These are phyloP conservation scores for Saitoella complicata DNA, from an alignment of 805 yeast species.

Conservation along the genomic window DNA sequence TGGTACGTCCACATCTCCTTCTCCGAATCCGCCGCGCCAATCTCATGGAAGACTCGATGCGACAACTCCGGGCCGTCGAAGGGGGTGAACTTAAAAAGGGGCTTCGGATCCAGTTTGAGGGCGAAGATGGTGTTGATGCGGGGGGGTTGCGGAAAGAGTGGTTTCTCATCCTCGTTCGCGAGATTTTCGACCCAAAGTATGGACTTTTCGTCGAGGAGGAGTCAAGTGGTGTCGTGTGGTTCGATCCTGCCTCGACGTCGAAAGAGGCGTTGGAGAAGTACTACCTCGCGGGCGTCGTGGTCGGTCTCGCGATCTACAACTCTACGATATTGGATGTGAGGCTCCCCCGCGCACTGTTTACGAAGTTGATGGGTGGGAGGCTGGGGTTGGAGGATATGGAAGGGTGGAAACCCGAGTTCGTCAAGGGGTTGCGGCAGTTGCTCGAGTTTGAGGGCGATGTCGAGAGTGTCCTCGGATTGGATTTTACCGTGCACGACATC, in stretches of 20 bases:
- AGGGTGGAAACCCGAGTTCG: slow-evolving; percentile 55
- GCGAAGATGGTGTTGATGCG: slow-evolving; percentile 89
- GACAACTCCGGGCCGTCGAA: slow-evolving; percentile 25
- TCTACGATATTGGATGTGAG: slow-evolving; percentile 70
- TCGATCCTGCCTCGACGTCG: slow-evolving; percentile 21
- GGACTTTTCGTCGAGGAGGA: slow-evolving; percentile 53
- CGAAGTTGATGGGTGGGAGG: slow-evolving; percentile 44
- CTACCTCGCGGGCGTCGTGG: slow-evolving; percentile 67
- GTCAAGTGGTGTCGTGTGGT: slow-evolving; percentile 43
- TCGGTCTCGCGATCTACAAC: slow-evolving; percentile 84
- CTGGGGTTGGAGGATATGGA: slow-evolving; percentile 46
- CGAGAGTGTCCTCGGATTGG: slow-evolving; percentile 33
- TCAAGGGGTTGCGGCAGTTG: slow-evolving; percentile 32
- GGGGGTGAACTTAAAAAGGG: slow-evolving; percentile 50
- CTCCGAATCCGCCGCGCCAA: slow-evolving; percentile 51
- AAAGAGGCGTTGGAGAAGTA: slow-evolving; percentile 15
- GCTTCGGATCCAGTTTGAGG: slow-evolving; percentile 59
- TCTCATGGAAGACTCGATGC: slow-evolving; percentile 60
- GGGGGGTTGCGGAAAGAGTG: slow-evolving; percentile 92
- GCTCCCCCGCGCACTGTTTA: slow-evolving; percentile 64
- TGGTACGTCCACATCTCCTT: slow-evolving; percentile 51
- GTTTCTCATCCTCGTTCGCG: slow-evolving; percentile 61
- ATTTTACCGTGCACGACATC: slow-evolving; percentile 40
- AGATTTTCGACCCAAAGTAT: slow-evolving; percentile 49
- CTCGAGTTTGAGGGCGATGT: slow-evolving; percentile 29